Percentiles rank a stretch among this genome's conserved stretches.
These are phyloP conservation scores for Lactarius vividus DNA, from an alignment of 768 basidiomycete genomes.

Conservation along the genomic window DNA sequence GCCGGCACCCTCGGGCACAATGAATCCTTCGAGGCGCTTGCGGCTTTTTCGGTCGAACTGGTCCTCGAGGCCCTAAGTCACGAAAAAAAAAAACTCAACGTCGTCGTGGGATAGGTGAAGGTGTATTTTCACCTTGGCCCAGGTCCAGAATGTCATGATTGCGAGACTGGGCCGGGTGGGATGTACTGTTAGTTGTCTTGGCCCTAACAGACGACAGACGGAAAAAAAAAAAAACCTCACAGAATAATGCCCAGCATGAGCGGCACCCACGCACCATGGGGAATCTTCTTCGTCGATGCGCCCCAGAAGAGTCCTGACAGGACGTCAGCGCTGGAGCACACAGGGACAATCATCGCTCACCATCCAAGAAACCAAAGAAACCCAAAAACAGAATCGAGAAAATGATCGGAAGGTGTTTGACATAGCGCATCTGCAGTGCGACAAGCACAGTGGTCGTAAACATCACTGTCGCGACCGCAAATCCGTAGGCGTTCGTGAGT, in stretches of 20 bases:
- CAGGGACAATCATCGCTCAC: slow-evolving; percentile 27
- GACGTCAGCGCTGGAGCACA: background rate
- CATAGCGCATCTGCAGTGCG: slow-evolving; percentile 53
- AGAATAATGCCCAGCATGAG: slow-evolving; percentile 53
- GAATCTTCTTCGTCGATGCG: slow-evolving; percentile 57
- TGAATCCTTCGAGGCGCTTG: slow-evolving; percentile 53
- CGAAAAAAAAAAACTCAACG: background rate
- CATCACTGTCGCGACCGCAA: slow-evolving; percentile 66
- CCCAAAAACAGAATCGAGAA: slow-evolving; percentile 48
- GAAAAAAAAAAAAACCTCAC: slow-evolving; percentile 36
- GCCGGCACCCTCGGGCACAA: slow-evolving; percentile 35
- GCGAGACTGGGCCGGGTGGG: slow-evolving; percentile 32
- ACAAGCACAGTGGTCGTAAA: slow-evolving; percentile 57
- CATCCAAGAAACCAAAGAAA: slow-evolving; percentile 63
- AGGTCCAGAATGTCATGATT: slow-evolving; percentile 63
- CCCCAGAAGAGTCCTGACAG: slow-evolving; percentile 56
- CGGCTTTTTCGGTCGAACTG: slow-evolving; percentile 56
- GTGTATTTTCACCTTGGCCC: slow-evolving; percentile 46
- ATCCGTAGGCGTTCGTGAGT: slow-evolving; percentile 59
- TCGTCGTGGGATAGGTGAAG: background rate
- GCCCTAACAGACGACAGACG: background rate
- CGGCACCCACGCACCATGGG: slow-evolving; percentile 66
- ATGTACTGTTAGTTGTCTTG: background rate
- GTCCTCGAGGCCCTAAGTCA: slow-evolving; percentile 49
- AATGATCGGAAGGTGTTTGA: slow-evolving; percentile 48